These are phyloP conservation scores for Cercophora newfieldiana DNA, from an alignment of 495 filamentous ascomycete genomes.

Conservation along the genomic window DNA sequence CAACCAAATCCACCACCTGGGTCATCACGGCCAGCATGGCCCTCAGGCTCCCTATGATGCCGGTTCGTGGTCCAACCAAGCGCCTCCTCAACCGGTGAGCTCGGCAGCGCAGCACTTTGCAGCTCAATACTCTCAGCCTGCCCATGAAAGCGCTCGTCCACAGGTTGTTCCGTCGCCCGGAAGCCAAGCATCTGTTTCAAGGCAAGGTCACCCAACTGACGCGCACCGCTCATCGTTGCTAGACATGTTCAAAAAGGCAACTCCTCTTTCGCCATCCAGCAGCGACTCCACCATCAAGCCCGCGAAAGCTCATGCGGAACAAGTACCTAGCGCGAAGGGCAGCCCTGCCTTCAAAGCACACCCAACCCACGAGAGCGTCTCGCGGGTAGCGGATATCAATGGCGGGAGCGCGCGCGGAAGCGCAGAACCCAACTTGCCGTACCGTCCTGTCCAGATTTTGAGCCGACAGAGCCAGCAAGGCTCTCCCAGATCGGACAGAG, in stretches of 20 bases:
- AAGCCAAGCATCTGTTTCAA: constrained; percentile 15
- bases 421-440: constrained; percentile 43
- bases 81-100: constrained; percentile 17
- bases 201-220: constrained; percentile 39
- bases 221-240: constrained; percentile 47
- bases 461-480: constrained; percentile 36
- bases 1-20: neutral
- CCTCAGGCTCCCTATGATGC: too few relatives aligned
- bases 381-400: constrained; percentile 30
- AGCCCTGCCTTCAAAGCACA: constrained; percentile 18
- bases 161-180: neutral
- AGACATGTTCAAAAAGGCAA: constrained; percentile 50
- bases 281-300: constrained; percentile 27
- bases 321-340: constrained; percentile 15
- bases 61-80: constrained; percentile 16
- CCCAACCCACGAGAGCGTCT: constrained; percentile 31
- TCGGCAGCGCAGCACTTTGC: constrained; percentile 26
- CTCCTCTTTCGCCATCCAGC: constrained; percentile 25
- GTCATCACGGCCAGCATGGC: constrained; percentile 22
- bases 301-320: constrained; percentile 10
- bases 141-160: constrained; percentile 5
- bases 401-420: constrained; percentile 37
- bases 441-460: constrained; percentile 43
- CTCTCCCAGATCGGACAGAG: constrained; percentile 15
- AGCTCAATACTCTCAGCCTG: constrained; percentile 10